Evolutionary conservation across 2,329 filamentous ascomycete species (phyloP), one percentile per base, ranked within the genome.

Genomic region (Aspergillus pseudoglaucus): DNA sequence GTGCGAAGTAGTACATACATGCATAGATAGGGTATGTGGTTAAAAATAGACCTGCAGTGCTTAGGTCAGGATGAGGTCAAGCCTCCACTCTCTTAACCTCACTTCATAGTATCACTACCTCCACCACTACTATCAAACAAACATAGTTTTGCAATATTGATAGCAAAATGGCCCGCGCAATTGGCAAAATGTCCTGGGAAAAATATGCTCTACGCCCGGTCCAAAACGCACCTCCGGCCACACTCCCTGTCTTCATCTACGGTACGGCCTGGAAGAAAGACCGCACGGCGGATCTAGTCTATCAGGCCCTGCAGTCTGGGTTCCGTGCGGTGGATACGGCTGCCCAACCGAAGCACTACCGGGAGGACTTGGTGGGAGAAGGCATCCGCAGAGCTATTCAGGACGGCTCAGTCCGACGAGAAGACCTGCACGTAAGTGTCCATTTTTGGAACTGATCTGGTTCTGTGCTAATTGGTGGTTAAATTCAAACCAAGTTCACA

Each of bases 241-340:
- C 54, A n/a, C 64, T 71, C 40, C 72, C 73, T 3, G 61, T 69
- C 3, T 75, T 81, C 53, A 69, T 93, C 53, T 93, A 93, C 64
- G 88, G 88, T 45, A 91, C 88, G 2, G 88, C 88, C n/a, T 91
- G 88, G 87, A 93, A 93, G 66, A 84, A 85, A 59, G 81, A 84
- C 1, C 69, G 70, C 15, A 89, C 86, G 0, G 75, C 78, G 17
- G 72, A 79, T 47, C 74, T 91, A 2, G 87, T 93, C 18, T 80
- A 84, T 57, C 67, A 77, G 53, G 88, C 88, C 2, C 62, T 93
- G 30, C 74, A 74, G 40, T 71, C 79, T 40, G 87, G 88, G 4
- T 93, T 91, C 58, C 77, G 82, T 27, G 85, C 75, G 42, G 71
- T 93, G 50, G 88, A 93, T 61, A 91, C 88, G 0, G 87, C 87